Evolutionary conservation across 2,329 filamentous ascomycete genomes (phyloP), one percentile per base, ranked within the genome.

Genomic region (Incumbomyces lentus): DNA sequence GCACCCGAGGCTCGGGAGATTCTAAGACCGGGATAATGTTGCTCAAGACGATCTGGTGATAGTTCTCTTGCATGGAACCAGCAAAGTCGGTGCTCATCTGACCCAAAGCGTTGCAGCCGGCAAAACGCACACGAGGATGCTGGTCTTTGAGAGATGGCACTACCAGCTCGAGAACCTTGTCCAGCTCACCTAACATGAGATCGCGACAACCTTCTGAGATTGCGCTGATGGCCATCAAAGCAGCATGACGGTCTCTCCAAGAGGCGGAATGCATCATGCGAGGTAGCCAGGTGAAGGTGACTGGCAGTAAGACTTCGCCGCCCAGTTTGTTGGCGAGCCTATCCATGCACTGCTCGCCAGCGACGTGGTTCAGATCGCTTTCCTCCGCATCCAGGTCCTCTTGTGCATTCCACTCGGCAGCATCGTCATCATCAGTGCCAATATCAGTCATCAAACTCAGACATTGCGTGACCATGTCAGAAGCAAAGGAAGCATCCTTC

Each of bases 61-160:
- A 94, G 59, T 95, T 92, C 56, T 86, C 84, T 67, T 98, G 92
- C 90, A 98, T 96, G 10, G 85, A 93, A 11, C 89, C 89, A 11
- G 93, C 90, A 64, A 98, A 98, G 62, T 98, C 92, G 29, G 92
- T 98, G 70, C 90, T 96, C 92, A 98, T 98, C 67, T 98, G 92
- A 22, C 92, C 92, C n/a, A 98, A 76, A 35, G 92, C 92, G 62
- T 98, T 96, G 72, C 92, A 98, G 30, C 89, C 92, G 44, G 92
- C 92, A 82, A 93, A 98, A 59, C 90, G 83, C 46, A 98, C 92
- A 61, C 92, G 86, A 34, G 92, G 86, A 62, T 98, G 92, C 33
- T 84, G 77, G 61, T 98, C 90, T 58, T 83, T 81, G 31, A 98
- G 75, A 31, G 90, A 85, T 13, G 92, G 92, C 41, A 95, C 80